Percentiles rank a stretch among this genome's conserved stretches.
phyloP scores from a whole-genome alignment of 2,329 filamentous ascomycete species.

The Fusarium kyushuense region DNA sequence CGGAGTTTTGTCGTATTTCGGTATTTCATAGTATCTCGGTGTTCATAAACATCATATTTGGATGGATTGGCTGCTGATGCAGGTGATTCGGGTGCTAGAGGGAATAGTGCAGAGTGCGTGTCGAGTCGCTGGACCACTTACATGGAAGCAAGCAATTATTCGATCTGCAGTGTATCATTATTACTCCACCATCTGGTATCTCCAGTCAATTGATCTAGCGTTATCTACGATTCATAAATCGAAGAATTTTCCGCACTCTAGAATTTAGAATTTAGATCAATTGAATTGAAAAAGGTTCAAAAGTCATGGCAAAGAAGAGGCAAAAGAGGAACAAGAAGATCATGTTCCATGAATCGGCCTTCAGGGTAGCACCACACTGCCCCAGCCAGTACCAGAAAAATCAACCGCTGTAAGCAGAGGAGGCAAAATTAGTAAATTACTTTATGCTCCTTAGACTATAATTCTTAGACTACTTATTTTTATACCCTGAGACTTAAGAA shows the following conservation, averaged over 20 bases:
- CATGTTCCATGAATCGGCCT: slow-evolving; percentile 12
- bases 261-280: neutral
- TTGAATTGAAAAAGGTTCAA: neutral
- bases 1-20: slow-evolving; percentile 39
- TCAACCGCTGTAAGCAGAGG: too few relatives aligned
- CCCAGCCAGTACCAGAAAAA: too few relatives aligned
- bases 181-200: neutral
- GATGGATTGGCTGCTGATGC: neutral
- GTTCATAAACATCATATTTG: neutral
- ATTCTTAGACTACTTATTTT: too few relatives aligned
- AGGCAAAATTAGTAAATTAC: too few relatives aligned
- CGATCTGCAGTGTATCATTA: neutral
- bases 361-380: slow-evolving; percentile 32
- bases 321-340: slow-evolving; percentile 12
- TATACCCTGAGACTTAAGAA: too few relatives aligned
- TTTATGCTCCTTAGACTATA: too few relatives aligned
- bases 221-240: neutral
- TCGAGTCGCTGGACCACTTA: slow-evolving; percentile 6
- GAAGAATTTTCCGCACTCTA: neutral
- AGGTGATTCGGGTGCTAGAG: slow-evolving; percentile 22
- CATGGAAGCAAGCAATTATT: neutral
- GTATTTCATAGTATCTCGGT: slow-evolving; percentile 13
- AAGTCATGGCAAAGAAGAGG: slow-evolving; percentile 5
- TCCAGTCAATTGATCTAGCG: neutral
- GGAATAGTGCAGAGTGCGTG: neutral